These are phyloP conservation scores for Rhizophora mangle DNA, from an alignment of 345 rosid genomes.

Conservation along the genomic window DNA sequence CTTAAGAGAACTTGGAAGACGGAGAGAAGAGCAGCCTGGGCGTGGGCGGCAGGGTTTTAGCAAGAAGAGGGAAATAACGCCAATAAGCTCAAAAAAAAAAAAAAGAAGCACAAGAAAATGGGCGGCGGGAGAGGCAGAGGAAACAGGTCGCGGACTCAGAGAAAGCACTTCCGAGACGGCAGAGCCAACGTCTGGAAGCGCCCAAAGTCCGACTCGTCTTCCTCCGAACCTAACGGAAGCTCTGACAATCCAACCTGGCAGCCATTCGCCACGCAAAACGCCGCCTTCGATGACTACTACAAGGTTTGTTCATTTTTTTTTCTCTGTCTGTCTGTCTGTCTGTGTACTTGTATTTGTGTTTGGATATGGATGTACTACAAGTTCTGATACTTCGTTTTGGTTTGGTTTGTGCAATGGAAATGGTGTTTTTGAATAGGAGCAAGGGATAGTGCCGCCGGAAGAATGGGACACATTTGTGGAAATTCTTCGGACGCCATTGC, in stretches of 20 bases:
- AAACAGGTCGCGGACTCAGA: conserved; percentile 56
- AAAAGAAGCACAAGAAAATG: conserved; percentile 9
- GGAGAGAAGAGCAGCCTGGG: too few relatives aligned
- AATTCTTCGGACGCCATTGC: conserved; percentile 75
- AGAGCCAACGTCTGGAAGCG: conserved; percentile 73
- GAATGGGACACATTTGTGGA: conserved; percentile 82
- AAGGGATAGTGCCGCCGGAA: conserved; percentile 64
- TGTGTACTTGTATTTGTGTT: neutral
- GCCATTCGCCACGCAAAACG: conserved; percentile 61
- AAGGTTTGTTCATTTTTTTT: conserved; percentile 37
- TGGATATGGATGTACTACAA: too few relatives aligned
- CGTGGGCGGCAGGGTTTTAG: too few relatives aligned
- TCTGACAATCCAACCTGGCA: conserved; percentile 38
- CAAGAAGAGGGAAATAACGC: too few relatives aligned
- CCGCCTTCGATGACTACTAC: conserved; percentile 81
- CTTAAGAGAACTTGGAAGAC: too few relatives aligned
- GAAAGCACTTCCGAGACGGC: conserved; percentile 58
- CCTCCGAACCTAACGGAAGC: conserved; percentile 30
- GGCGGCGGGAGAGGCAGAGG: conserved; percentile 58
- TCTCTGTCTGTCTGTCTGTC: neutral
- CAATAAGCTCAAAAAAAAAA: neutral
- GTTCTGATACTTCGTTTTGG: too few relatives aligned
- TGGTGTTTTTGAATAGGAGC: conserved; percentile 44
- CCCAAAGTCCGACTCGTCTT: conserved; percentile 44
- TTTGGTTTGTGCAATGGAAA: too few relatives aligned